Evolutionary conservation across 352 stramenopile genomes (phyloP).

Genomic region (Pythium rishiriense): DNA sequence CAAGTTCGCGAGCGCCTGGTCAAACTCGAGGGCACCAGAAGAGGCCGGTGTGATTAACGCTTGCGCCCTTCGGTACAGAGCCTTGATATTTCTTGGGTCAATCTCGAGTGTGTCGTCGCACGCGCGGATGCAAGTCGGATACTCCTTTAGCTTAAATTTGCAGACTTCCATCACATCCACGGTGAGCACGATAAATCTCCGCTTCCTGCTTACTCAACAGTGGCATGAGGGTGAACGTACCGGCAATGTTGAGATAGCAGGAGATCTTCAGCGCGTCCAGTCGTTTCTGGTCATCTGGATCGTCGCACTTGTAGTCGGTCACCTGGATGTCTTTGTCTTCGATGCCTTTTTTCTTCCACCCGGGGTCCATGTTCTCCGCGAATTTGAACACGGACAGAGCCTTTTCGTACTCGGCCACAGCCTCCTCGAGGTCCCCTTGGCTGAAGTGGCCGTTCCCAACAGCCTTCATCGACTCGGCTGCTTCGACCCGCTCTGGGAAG

Average conservation of each 20-base stretch:
- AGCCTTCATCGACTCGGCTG: conserved; percentile 66
- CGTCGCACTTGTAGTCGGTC: conserved; percentile 54
- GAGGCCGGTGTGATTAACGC: conserved; percentile 76
- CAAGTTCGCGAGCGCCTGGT: conserved; percentile 69
- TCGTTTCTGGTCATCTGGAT: conserved; percentile 38
- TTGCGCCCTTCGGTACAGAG: conserved; percentile 71
- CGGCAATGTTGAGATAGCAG: conserved; percentile 82
- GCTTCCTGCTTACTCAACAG: neutral
- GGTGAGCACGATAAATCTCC: neutral
- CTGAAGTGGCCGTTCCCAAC: conserved; percentile 65
- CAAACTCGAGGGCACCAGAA: conserved; percentile 75
- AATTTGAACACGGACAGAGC: conserved; percentile 84
- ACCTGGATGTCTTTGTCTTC: conserved; percentile 74
- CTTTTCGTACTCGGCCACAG: conserved; percentile 82
- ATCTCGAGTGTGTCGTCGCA: conserved; percentile 73
- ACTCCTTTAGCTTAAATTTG: conserved; percentile 83
- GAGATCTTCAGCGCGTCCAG: conserved; percentile 61
- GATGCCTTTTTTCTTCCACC: conserved; percentile 89
- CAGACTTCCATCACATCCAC: conserved; percentile 36
- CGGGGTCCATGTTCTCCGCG: conserved; percentile 72
- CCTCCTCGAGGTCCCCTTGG: conserved; percentile 55
- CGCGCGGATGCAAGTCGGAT: conserved; percentile 49
- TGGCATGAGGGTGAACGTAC: conserved; percentile 33
- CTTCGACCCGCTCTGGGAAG: conserved; percentile 57
- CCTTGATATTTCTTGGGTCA: conserved; percentile 70